phyloP scores from a whole-genome alignment of 768 basidiomycete genomes.

The Russula virescens region DNA sequence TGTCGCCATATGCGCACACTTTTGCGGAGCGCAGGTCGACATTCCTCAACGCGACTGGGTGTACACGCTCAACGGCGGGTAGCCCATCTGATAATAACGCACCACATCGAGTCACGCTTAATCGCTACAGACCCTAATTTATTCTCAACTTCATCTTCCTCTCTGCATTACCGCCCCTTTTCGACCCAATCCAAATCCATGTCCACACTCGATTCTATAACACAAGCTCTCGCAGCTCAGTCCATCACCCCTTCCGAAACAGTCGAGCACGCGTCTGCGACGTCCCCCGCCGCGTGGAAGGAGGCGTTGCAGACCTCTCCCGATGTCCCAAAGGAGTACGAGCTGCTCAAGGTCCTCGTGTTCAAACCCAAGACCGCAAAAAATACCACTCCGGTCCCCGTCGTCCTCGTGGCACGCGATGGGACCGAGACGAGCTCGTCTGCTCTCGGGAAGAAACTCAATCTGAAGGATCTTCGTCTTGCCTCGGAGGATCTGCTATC shows the following conservation, averaged over 20 bases:
- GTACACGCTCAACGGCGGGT: not conserved
- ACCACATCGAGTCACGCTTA: conserved; percentile 24
- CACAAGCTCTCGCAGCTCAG: conserved; percentile 44
- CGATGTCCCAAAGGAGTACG: conserved; percentile 52
- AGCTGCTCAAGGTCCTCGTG: conserved; percentile 81
- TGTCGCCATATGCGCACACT: conserved; percentile 19
- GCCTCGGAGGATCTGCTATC: conserved; percentile 81
- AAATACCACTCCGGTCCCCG: conserved; percentile 72
- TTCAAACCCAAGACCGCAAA: conserved; percentile 99
- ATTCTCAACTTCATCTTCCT: not conserved
- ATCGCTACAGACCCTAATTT: conserved; percentile 2
- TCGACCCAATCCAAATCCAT: conserved; percentile 32
- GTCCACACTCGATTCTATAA: conserved; percentile 33
- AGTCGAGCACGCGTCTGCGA: conserved; percentile 55
- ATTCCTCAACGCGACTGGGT: conserved; percentile 8
- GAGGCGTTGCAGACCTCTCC: conserved; percentile 54
- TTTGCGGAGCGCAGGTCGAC: conserved; percentile 10
- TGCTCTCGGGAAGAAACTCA: conserved; percentile 71
- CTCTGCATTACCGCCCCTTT: conserved; percentile 1
- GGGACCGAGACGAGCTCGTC: conserved; percentile 76
- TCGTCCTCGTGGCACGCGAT: conserved; percentile 83
- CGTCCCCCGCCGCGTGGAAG: conserved; percentile 72
- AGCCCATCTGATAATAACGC: conserved; percentile 24
- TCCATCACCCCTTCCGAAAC: conserved; percentile 49
- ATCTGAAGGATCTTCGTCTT: conserved; percentile 81